Evolutionary conservation across 306 rosid genomes (phyloP).

Genomic region (Ochetophila trinervis): DNA sequence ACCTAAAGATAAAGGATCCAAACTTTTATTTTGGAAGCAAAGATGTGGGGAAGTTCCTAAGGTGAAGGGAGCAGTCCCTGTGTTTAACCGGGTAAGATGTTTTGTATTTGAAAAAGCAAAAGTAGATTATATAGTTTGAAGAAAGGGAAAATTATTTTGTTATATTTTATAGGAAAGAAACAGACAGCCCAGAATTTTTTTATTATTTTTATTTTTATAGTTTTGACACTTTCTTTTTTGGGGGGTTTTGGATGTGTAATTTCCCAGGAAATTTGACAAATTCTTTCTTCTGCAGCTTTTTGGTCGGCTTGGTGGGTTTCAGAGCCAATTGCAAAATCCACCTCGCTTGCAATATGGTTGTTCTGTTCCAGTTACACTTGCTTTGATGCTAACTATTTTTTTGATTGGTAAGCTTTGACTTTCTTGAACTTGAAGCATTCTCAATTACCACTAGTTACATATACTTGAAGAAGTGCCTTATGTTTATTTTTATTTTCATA

Average conservation of each 20-base stretch:
- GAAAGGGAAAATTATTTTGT: background rate
- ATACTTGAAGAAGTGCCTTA: background rate
- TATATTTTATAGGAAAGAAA: no score
- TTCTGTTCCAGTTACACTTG: conserved; percentile 70
- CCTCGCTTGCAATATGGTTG: conserved; percentile 46
- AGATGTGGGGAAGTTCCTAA: conserved; percentile 54
- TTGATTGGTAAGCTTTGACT: conserved; percentile 64
- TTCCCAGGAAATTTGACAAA: background rate
- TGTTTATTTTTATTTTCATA: background rate
- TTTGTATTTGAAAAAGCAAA: conserved; percentile 15
- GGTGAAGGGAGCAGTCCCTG: conserved; percentile 44
- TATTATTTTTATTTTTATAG: no score
- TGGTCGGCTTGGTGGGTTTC: conserved; percentile 43
- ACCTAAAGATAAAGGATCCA: conserved; percentile 80
- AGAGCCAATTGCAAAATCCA: conserved; percentile 54
- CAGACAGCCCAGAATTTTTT: no score
- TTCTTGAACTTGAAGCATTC: conserved; percentile 20
- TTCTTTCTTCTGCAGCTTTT: conserved; percentile 43
- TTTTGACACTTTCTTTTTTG: background rate
- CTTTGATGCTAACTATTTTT: conserved; percentile 72
- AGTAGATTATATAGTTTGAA: conserved; percentile 8
- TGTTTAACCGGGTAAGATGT: conserved; percentile 64
- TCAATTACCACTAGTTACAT: background rate
- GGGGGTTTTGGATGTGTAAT: background rate
- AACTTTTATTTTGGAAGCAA: conserved; percentile 65